phyloP scores from a whole-genome alignment of 768 basidiomycete species.

The Hirschioporus abietinus region DNA sequence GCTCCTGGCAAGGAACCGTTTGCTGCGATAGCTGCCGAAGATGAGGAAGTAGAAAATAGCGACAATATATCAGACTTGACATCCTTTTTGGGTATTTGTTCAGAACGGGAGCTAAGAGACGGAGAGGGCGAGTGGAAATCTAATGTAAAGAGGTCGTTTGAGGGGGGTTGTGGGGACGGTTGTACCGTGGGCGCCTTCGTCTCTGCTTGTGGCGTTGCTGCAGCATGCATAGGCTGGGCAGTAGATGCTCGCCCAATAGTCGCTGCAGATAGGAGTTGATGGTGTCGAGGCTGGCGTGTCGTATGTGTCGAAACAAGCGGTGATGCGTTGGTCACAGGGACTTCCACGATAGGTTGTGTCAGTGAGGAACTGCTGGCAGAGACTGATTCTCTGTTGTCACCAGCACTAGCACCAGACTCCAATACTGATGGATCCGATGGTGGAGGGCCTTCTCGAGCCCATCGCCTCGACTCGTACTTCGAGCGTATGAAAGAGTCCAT shows the following conservation, averaged over 20 bases:
- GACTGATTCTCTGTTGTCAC: neutral
- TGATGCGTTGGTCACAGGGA: conserved; percentile 6
- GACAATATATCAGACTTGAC: conserved; percentile 84
- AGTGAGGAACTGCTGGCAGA: neutral
- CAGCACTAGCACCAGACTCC: conserved; percentile 36
- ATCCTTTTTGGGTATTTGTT: conserved; percentile 49
- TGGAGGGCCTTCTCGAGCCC: conserved; percentile 88
- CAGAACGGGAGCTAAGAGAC: conserved; percentile 15
- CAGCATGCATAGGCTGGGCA: conserved; percentile 16
- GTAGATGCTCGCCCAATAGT: conserved; percentile 20
- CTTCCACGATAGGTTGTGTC: neutral
- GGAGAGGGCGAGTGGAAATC: conserved; percentile 71
- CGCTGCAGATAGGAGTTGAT: conserved; percentile 45
- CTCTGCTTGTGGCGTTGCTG: conserved; percentile 23
- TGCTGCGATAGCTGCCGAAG: conserved; percentile 23
- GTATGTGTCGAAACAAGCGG: conserved; percentile 21
- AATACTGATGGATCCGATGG: conserved; percentile 79
- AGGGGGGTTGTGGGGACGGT: conserved; percentile 27
- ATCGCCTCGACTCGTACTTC: conserved; percentile 90
- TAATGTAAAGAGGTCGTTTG: conserved; percentile 74
- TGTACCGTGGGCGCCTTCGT: conserved; percentile 23
- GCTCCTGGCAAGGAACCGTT: conserved; percentile 26
- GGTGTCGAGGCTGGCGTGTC: conserved; percentile 45
- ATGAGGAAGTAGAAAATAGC: conserved; percentile 55
- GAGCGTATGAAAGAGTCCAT: conserved; percentile 97